Evolutionary conservation across 805 yeast genomes (phyloP), one percentile per base, ranked within the genome.

Genomic region (Candida namnaoensis): DNA sequence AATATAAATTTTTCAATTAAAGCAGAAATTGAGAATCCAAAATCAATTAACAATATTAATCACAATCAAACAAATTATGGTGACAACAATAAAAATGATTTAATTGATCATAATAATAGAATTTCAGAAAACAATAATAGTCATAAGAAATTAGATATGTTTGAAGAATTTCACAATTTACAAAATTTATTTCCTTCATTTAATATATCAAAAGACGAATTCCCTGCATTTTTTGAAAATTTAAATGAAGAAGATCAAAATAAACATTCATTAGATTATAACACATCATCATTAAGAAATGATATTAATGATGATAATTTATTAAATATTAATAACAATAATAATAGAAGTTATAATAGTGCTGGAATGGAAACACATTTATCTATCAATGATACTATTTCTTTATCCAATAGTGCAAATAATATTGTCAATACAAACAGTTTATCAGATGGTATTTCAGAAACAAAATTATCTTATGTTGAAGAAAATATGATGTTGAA

Each of bases 401-500:
- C 14, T 23, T 23, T 13, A 11, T 25, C 23, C 5, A 36, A 36
- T n/a, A 36, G 24, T n/a, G 24, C 7, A 7, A 36, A 12, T 14
- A 36, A 24, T 25, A 12, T 23, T 13, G 11, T 23, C 38, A 25
- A 24, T 25, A 36, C n/a, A n/a, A n/a, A n/a, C n/a, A n/a, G n/a
- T n/a, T n/a, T n/a, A n/a, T n/a, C n/a, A n/a, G n/a, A n/a, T n/a
- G n/a, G n/a, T n/a, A n/a, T 19, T 25, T 11, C 15, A 36, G 24
- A 7, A n/a, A 36, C 30, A 14, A 27, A 33, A 32, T 39, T 65
- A 42, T 52, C 72, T 7, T 64, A 67, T 36, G 54, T 66, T 25
- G 79, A 76, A 43, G 82, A 76, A 46, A 74, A 72, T 43, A 68
- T 66, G 64, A 71, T 76, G 67, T 49, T 76, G 44, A 70, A 68